Base-by-base conservation (phyloP, 192 early-diverging fungal genomes). In the Coemansia aciculifera region DNA sequence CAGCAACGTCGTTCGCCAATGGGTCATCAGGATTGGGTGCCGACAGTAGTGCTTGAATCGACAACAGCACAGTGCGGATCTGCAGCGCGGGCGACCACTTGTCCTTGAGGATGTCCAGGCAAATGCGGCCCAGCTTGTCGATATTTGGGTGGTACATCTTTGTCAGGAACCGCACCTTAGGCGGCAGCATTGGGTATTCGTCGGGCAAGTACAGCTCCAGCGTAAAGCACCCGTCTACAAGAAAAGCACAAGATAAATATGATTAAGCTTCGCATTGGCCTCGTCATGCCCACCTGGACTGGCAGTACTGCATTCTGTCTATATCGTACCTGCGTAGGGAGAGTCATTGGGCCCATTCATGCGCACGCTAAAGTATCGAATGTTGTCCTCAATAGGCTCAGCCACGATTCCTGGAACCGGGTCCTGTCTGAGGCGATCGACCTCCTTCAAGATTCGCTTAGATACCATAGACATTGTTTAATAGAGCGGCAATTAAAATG, bases 61-160 rank as follows among this genome's bases (percentile, higher is more conserved):
- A 99, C 21, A 99, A 88, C 56, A 99, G 86, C 23, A 99, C 97
- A 1, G 97, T 99, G 60, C 97, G 94, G 69, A 99, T 96, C 75
- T 99, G 97, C 54, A 98, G 85, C 6, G 97, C 97, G 6, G 97
- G 97, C 37, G 94, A 96, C 97, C 97, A 99, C 79, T 97, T 98
- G 83, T 99, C 97, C 86, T 99, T 99, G 65, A 99, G 78, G 81
- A 99, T 99, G 74, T 99, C 97, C 64, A 99, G 85, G 62, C 97
- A 99, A 69, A 99, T 98, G 59, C 95, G 88, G 21, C 97, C 97
- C 24, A 98, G 89, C 85, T 95, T 98, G 83, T 99, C 97, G 77
- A 99, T 99, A 77, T 99, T 99, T 21, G 95, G 95, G 77, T 98
- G 95, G 84, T 99, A 99, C 77, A 99, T 99, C 81, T 94, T 94